These are phyloP conservation scores for Lyophyllum atratum DNA, from an alignment of 768 basidiomycete species.

Conservation along the genomic window DNA sequence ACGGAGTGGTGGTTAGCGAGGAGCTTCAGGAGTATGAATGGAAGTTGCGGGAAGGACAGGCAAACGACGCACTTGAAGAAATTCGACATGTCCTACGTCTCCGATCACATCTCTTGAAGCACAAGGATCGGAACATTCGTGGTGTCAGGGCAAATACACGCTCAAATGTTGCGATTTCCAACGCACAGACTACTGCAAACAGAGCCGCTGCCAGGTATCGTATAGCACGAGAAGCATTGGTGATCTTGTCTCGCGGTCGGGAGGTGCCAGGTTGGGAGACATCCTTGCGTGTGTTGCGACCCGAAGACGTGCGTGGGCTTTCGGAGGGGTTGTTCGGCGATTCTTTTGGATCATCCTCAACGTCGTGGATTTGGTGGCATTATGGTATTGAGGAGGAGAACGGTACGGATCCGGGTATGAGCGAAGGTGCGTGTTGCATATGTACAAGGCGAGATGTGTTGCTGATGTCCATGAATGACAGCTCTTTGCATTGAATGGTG, in stretches of 20 bases:
- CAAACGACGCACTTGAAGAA: too few relatives aligned
- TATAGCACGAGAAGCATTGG: too few relatives aligned
- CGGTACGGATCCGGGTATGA: too few relatives aligned
- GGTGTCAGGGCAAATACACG: neutral
- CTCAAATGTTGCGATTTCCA: neutral
- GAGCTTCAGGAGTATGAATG: too few relatives aligned
- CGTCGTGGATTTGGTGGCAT: neutral
- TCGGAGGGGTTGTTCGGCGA: slow-evolving; percentile 1
- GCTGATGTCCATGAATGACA: neutral
- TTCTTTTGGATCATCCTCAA: neutral
- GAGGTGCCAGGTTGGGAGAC: neutral
- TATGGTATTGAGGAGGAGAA: too few relatives aligned
- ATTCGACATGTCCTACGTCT: too few relatives aligned
- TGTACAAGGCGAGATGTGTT: too few relatives aligned
- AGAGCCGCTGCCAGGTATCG: neutral
- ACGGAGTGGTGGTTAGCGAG: too few relatives aligned
- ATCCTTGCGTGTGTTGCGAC: neutral
- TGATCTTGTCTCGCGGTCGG: neutral
- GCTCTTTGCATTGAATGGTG: slow-evolving; percentile 24
- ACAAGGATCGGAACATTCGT: too few relatives aligned
- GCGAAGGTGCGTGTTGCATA: neutral
- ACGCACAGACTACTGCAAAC: neutral
- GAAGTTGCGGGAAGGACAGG: too few relatives aligned
- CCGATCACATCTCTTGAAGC: too few relatives aligned
- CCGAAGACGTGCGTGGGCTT: neutral